Percentiles rank a stretch among this genome's conserved stretches.
phyloP scores from a whole-genome alignment of 495 filamentous ascomycete genomes.

The Penicillium diatomitis region DNA sequence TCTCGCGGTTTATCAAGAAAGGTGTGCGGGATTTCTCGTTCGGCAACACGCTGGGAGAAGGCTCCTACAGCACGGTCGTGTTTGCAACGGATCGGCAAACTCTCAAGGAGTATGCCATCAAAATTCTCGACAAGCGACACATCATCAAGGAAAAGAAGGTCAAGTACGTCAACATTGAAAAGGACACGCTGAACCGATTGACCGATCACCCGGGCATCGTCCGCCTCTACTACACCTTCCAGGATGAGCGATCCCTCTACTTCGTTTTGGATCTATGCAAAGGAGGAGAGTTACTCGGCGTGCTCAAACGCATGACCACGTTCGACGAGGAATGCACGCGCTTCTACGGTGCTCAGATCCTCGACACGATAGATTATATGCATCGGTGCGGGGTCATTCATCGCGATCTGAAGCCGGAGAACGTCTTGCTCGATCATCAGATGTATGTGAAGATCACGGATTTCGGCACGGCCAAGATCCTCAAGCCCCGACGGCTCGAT shows the following conservation, averaged over 20 bases:
- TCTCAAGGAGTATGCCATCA: conserved; percentile 94
- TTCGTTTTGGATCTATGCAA: conserved; percentile 93
- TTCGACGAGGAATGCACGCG: conserved; percentile 94
- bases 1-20: conserved; percentile 83
- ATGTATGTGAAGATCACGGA: conserved; percentile 99
- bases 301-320: conserved; percentile 84
- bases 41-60: conserved; percentile 84
- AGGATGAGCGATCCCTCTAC: conserved; percentile 91
- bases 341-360: conserved; percentile 93
- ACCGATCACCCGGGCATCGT: conserved; percentile 97
- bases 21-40: conserved; percentile 96
- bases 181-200: conserved; percentile 91
- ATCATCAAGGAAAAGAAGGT: conserved; percentile 99
- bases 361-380: conserved; percentile 97
- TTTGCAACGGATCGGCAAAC: conserved; percentile 93
- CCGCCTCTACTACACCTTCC: conserved; percentile 96
- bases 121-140: conserved; percentile 96
- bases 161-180: conserved; percentile 99
- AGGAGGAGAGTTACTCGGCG: conserved; percentile 84
- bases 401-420: conserved; percentile 94
- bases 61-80: conserved; percentile 95
- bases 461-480: conserved; percentile 93
- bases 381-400: conserved; percentile 94
- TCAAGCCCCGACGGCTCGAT: conserved; percentile 53
- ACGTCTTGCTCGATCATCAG: conserved; percentile 86